Conservation (phyloP, 1,284 basidiomycete genomes). For the Sporisorium exsertum region DNA sequence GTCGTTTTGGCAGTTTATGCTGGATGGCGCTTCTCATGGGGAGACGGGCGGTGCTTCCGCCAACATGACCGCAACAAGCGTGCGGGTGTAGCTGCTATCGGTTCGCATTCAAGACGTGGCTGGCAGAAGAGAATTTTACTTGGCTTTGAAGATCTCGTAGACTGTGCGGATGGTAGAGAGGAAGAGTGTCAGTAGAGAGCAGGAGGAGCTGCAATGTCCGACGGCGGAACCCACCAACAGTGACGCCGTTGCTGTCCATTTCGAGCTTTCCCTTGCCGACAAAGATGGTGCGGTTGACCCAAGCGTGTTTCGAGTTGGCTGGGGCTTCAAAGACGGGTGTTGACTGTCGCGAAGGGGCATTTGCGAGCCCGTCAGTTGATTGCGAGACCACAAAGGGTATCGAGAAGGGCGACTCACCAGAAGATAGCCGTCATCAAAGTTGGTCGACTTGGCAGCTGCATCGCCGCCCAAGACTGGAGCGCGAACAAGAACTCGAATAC, state of each 20-base stretch:
- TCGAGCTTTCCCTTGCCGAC: slow-evolving; percentile 44
- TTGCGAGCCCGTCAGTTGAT: background rate
- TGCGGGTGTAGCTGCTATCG: background rate
- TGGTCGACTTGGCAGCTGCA: slow-evolving; percentile 26
- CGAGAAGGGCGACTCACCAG: slow-evolving; percentile 21
- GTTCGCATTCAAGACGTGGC: background rate
- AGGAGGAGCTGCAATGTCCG: background rate
- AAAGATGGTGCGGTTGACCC: slow-evolving; percentile 48
- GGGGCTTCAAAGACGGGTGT: slow-evolving; percentile 40
- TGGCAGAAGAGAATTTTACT: slow-evolving; percentile 1
- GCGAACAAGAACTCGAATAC: background rate
- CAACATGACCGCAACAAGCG: background rate
- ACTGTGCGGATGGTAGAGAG: slow-evolving; percentile 13
- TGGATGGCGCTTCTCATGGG: slow-evolving; percentile 15
- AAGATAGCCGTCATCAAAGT: slow-evolving; percentile 42
- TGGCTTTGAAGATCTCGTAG: slow-evolving; percentile 43
- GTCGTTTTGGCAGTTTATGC: slow-evolving; percentile 41
- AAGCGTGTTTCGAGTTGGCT: slow-evolving; percentile 35
- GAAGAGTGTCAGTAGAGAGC: background rate
- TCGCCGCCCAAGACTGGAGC: slow-evolving; percentile 28
- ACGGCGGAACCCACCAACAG: slow-evolving; percentile 24
- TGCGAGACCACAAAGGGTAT: background rate
- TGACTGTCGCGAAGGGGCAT: slow-evolving; percentile 12
- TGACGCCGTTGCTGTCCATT: slow-evolving; percentile 13
- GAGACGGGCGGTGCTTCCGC: background rate